Percentiles rank a stretch among this genome's conserved stretches.
These are phyloP conservation scores for Glutinoglossum americanum DNA, from an alignment of 495 filamentous ascomycete genomes.

Conservation along the genomic window DNA sequence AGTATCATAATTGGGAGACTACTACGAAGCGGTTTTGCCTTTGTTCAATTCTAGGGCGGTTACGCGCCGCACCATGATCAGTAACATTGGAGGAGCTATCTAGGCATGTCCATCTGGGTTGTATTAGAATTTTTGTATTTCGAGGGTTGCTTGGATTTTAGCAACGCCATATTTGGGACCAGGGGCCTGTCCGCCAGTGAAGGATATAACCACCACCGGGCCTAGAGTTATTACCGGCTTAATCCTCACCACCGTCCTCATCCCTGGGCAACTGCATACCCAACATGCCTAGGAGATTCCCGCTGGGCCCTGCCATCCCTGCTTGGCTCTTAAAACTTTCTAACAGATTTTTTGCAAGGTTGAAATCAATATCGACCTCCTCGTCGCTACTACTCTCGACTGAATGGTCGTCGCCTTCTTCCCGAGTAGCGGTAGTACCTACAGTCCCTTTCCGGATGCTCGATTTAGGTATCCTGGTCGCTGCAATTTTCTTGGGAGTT, in stretches of 20 bases:
- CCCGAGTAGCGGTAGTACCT: background rate
- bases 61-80: no score
- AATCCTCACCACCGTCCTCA: slow-evolving; percentile 29
- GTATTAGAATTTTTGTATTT: no score
- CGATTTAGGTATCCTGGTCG: background rate
- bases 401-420: background rate
- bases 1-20: no score
- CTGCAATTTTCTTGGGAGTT: slow-evolving; percentile 1
- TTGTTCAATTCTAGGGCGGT: no score
- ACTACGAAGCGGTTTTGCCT: no score
- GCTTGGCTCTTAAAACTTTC: slow-evolving; percentile 74
- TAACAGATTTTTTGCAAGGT: slow-evolving; percentile 76
- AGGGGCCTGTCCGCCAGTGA: no score
- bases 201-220: background rate
- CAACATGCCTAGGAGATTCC: slow-evolving; percentile 73
- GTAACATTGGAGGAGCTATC: no score
- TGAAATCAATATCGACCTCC: slow-evolving; percentile 59
- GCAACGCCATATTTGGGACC: no score
- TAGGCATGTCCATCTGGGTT: no score
- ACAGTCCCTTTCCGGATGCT: slow-evolving; percentile 1
- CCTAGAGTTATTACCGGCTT: background rate
- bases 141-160: no score
- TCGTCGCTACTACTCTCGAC: slow-evolving; percentile 17
- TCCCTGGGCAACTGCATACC: slow-evolving; percentile 60
- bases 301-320: slow-evolving; percentile 62